These are phyloP conservation scores for Chloris gayana DNA, from an alignment of 176 grass and related monocot species.

Conservation along the genomic window DNA sequence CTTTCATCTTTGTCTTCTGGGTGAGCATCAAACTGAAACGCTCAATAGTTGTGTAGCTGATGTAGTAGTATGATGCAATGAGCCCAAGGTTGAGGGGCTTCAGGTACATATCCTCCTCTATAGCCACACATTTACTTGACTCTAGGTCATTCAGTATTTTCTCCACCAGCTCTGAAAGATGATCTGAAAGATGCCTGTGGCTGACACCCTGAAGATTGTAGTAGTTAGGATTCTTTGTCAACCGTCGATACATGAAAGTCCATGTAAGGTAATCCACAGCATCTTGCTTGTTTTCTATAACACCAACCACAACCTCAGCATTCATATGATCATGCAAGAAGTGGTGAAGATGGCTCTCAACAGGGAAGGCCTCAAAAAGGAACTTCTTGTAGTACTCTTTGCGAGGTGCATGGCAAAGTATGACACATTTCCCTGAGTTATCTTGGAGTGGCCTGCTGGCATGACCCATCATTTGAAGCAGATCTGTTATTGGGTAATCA, in stretches of 20 bases:
- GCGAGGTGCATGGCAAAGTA: constrained; percentile 91
- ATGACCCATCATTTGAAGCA: constrained; percentile 98
- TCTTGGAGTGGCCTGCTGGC: constrained; percentile 93
- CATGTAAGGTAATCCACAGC: constrained; percentile 99
- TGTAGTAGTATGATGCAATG: constrained; percentile 97
- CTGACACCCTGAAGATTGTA: constrained; percentile 97
- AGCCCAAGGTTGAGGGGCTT: constrained; percentile 95
- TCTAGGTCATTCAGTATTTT: constrained; percentile 74
- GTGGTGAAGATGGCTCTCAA: constrained; percentile 92
- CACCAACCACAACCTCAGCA: constrained; percentile 86
- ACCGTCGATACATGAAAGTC: constrained; percentile 92
- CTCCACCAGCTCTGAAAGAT: constrained; percentile 84
- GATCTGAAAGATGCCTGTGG: constrained; percentile 91
- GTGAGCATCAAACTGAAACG: constrained; percentile 83
- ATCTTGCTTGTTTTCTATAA: constrained; percentile 93
- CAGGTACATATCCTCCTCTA: constrained; percentile 97
- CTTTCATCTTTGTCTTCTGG: constrained; percentile 94
- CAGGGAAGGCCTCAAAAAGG: constrained; percentile 87
- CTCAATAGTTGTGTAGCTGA: constrained; percentile 86
- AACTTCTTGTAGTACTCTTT: constrained; percentile 99
- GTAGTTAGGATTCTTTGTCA: constrained; percentile 95
- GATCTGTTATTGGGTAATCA: constrained; percentile 94
- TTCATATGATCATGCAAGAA: constrained; percentile 97
- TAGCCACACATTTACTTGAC: constrained; percentile 79
- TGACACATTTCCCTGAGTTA: constrained; percentile 93